A percentile compares a stretch with the other conserved stretches of the same genome.
Evolutionary conservation across 345 rosid species (phyloP).

Genomic region (Linum usitatissimum): DNA sequence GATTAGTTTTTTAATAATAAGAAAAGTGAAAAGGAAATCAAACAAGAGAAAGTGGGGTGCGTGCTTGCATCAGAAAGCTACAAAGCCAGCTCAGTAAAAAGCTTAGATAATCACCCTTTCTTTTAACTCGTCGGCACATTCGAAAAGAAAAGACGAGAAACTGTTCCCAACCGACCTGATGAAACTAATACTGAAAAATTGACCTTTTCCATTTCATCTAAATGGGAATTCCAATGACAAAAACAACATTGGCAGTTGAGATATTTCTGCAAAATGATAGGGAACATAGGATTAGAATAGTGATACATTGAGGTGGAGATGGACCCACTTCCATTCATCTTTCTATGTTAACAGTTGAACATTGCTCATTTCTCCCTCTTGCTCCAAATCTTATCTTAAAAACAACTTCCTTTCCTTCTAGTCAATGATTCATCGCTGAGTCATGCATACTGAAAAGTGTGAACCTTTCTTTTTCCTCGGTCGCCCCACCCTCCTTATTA

Average conservation of each 20-base stretch:
- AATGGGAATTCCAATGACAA: neutral
- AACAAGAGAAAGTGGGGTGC: neutral
- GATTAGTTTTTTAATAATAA: neutral
- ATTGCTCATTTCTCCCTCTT: neutral
- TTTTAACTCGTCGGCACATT: neutral
- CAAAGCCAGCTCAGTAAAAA: constrained; percentile 5
- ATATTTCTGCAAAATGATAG: too few relatives aligned
- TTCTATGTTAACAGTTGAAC: neutral
- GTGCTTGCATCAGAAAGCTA: neutral
- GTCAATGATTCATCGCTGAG: neutral
- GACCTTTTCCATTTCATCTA: too few relatives aligned
- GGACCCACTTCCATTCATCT: neutral
- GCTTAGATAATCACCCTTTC: neutral
- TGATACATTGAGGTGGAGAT: neutral
- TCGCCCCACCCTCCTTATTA: neutral
- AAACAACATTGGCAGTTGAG: neutral
- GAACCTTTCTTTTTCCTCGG: neutral
- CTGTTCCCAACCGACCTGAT: neutral
- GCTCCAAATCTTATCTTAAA: neutral
- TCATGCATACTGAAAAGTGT: neutral
- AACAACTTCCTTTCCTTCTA: neutral
- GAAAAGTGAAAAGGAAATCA: neutral
- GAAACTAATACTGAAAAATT: too few relatives aligned
- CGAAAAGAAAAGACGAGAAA: neutral
- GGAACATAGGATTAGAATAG: neutral